phyloP scores from a whole-genome alignment of 345 rosid genomes.

The Brassica rapa region DNA sequence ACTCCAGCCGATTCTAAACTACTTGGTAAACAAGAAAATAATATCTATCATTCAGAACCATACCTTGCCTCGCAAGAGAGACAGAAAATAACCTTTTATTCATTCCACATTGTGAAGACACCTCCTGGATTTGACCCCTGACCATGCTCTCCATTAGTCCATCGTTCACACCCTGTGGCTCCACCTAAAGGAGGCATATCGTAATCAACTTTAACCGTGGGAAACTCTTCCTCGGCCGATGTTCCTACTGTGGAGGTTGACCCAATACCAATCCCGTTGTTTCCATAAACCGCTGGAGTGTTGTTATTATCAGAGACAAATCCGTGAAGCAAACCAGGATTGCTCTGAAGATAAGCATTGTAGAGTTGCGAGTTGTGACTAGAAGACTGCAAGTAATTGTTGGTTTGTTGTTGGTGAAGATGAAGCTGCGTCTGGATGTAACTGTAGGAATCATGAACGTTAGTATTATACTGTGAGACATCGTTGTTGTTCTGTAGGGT shows the following conservation, averaged over 20 bases:
- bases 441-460: constrained; percentile 57
- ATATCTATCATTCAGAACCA: constrained; percentile 12
- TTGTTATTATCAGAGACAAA: constrained; percentile 53
- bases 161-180: constrained; percentile 54
- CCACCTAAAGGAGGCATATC: constrained; percentile 60
- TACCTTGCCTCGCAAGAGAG: constrained; percentile 29
- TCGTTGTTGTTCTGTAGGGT: constrained; percentile 70
- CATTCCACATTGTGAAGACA: constrained; percentile 93
- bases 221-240: constrained; percentile 58
- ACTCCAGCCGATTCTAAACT: constrained; percentile 8
- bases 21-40: constrained; percentile 18
- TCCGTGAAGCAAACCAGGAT: constrained; percentile 73
- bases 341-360: constrained; percentile 65
- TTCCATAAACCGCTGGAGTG: constrained; percentile 59
- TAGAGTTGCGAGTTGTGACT: constrained; percentile 60
- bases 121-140: constrained; percentile 75
- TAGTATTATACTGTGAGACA: constrained; percentile 58
- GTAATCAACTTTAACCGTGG: constrained; percentile 80
- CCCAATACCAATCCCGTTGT: constrained; percentile 57
- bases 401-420: constrained; percentile 55
- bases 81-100: constrained; percentile 32
- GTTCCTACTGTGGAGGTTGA: constrained; percentile 50
- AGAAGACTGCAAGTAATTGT: constrained; percentile 48
- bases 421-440: constrained; percentile 84
- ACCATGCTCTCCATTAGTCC: constrained; percentile 71